Base-by-base conservation (phyloP, 345 rosid genomes). In the Syzygium aromaticum region DNA sequence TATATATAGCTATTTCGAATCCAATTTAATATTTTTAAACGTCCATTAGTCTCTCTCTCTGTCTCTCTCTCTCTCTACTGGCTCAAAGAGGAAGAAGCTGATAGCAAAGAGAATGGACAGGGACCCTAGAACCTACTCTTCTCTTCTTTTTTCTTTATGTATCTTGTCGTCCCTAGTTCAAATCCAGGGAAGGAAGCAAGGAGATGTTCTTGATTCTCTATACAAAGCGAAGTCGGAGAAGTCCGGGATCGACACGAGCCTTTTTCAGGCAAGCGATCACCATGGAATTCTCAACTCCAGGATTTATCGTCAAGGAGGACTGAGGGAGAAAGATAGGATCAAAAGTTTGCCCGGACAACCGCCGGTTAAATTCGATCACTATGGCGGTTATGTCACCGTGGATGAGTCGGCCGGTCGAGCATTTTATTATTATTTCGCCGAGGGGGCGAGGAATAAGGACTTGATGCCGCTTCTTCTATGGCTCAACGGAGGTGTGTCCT, bases 401-500 rank as follows among this genome's bases (percentile, higher is more conserved):
- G 90, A 95, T 84, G 73, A 91, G 77, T 87, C 90, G 3, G 94
- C 96, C 2, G 98, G 97, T 3, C 91, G 98, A 57, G 95, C 96
- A 51, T 57, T 93, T 40, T 96, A 90, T 87, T 95, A 96, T 86
- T 95, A 95, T 63, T 95, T 95, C 52, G 95, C 85, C 5, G 99
- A 96, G 86, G 93, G 95, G 53, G 89, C 27, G 14, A 84, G 90
- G 54, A 86, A 90, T n/a, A 88, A 91, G 85, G 89, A 89, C 27
- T 88, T 94, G 22, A 82, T 92, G 89, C 97, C 99, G 87, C 95
- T 96, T 88, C 94, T 96, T 91, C 93, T 95, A 46, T 96, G 99
- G 99, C 96, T 96, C n/a, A 96, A 96, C 84, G 99, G 99, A 88
- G 98, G 98, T 96, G 82, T 11, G 61, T 30, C 15, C 11, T 33